A percentile compares a stretch with the other conserved stretches of the same genome.
phyloP scores from a whole-genome alignment of 805 yeast species.

The Candida ovalis region DNA sequence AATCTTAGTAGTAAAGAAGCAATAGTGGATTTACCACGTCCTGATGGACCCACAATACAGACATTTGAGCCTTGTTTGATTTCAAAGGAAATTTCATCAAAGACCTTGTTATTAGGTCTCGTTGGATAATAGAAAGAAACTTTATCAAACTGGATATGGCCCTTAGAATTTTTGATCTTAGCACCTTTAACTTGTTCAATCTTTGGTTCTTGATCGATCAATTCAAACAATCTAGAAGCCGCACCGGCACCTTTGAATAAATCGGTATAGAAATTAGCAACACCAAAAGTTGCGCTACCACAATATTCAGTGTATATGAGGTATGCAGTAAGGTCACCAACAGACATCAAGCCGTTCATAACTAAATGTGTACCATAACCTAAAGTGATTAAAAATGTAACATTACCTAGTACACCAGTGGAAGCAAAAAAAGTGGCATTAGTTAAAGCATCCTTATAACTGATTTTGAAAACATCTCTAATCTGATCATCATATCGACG shows the following conservation, averaged over 20 bases:
- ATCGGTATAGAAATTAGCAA: conserved; percentile 89
- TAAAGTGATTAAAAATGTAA: conserved; percentile 69
- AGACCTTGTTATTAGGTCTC: conserved; percentile 66
- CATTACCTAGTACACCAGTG: conserved; percentile 81
- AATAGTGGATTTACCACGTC: conserved; percentile 91
- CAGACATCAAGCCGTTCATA: conserved; percentile 63
- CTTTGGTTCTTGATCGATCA: conserved; percentile 73
- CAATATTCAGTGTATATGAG: conserved; percentile 95
- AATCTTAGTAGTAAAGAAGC: conserved; percentile 76
- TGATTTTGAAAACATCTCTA: conserved; percentile 60
- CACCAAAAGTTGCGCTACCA: conserved; percentile 86
- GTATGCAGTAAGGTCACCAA: conserved; percentile 89
- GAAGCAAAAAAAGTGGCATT: conserved; percentile 77
- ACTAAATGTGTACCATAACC: conserved; percentile 82
- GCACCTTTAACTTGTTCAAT: conserved; percentile 67
- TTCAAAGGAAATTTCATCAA: conserved; percentile 56
- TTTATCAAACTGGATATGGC: conserved; percentile 61
- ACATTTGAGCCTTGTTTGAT: conserved; percentile 82
- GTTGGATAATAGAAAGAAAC: conserved; percentile 83
- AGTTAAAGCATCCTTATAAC: conserved; percentile 76
- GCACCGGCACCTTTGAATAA: conserved; percentile 98
- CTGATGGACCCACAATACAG: conserved; percentile 94
- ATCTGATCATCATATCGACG: conserved; percentile 71
- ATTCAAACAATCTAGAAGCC: conserved; percentile 84
- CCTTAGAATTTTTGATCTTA: conserved; percentile 39